These are phyloP conservation scores for Irpex sp. DNA, from an alignment of 1,284 basidiomycete genomes.

Conservation along the genomic window DNA sequence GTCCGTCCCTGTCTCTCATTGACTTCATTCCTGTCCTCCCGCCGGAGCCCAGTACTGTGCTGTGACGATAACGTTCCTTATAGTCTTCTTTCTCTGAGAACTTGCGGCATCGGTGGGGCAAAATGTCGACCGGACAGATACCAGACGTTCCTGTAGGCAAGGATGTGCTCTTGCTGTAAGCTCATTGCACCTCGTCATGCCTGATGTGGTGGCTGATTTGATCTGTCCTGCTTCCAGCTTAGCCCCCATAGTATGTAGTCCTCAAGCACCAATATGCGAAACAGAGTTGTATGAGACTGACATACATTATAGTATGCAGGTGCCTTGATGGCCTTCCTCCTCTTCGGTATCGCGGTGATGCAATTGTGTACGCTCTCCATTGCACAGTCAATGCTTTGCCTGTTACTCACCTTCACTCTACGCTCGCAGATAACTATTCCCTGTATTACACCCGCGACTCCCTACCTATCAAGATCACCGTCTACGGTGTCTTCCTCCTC, in stretches of 20 bases:
- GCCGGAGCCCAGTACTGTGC: background rate
- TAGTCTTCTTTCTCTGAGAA: background rate
- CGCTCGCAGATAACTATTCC: conserved; percentile 9
- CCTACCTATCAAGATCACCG: conserved; percentile 7
- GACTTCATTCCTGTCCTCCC: background rate
- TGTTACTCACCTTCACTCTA: background rate
- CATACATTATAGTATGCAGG: background rate
- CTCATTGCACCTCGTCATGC: background rate
- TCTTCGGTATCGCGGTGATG: conserved; percentile 13
- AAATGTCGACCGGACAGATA: background rate
- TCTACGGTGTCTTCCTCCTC: conserved; percentile 9
- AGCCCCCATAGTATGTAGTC: background rate
- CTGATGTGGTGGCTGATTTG: background rate
- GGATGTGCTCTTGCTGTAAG: background rate
- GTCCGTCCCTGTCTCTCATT: background rate
- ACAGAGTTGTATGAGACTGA: background rate
- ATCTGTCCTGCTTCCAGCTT: background rate
- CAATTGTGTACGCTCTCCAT: conserved; percentile 9
- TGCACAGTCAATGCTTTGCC: background rate
- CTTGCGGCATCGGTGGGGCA: background rate
- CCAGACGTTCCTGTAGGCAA: background rate
- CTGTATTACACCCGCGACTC: conserved; percentile 9
- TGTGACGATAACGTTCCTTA: background rate
- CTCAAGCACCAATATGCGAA: background rate
- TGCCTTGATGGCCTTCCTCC: conserved; percentile 6